Evolutionary conservation across 805 yeast genomes (phyloP).

Genomic region (Pichia membranifaciens): DNA sequence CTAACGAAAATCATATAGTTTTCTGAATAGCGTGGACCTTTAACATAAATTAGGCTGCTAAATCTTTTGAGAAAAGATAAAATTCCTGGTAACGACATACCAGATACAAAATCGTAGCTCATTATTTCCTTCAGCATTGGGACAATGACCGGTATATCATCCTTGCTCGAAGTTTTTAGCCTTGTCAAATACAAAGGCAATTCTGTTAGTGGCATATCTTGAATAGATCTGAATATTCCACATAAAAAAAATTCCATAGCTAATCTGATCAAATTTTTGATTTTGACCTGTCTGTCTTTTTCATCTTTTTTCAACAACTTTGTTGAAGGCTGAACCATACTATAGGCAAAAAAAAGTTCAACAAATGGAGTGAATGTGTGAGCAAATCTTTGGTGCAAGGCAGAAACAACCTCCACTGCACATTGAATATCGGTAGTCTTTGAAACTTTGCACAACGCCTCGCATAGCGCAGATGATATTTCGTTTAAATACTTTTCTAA

Average conservation of each 20-base stretch:
- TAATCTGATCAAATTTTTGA: conserved; percentile 44
- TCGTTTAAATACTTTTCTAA: conserved; percentile 74
- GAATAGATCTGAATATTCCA: conserved; percentile 47
- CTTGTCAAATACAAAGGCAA: conserved; percentile 41
- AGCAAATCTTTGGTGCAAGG: conserved; percentile 71
- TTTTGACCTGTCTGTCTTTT: conserved; percentile 33
- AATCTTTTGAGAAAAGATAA: conserved; percentile 47
- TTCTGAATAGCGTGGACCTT: conserved; percentile 17
- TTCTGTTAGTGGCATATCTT: conserved; percentile 36
- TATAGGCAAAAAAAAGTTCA: conserved; percentile 36
- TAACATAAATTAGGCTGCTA: conserved; percentile 29
- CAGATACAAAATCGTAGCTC: conserved; percentile 31
- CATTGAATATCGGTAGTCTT: conserved; percentile 56
- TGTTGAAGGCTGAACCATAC: conserved; percentile 33
- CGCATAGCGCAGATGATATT: conserved; percentile 54
- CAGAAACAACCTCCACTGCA: conserved; percentile 61
- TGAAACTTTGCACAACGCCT: conserved; percentile 49
- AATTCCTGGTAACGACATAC: conserved; percentile 33
- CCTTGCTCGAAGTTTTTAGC: conserved; percentile 25
- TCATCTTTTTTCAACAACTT: conserved; percentile 39
- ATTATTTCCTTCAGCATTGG: conserved; percentile 40
- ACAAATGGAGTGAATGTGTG: conserved; percentile 45
- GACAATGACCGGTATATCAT: conserved; percentile 29
- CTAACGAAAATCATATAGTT: conserved; percentile 19
- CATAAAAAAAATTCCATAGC: conserved; percentile 52